Conservation (phyloP, 768 basidiomycete species). For the Dentipellis fragilis region DNA sequence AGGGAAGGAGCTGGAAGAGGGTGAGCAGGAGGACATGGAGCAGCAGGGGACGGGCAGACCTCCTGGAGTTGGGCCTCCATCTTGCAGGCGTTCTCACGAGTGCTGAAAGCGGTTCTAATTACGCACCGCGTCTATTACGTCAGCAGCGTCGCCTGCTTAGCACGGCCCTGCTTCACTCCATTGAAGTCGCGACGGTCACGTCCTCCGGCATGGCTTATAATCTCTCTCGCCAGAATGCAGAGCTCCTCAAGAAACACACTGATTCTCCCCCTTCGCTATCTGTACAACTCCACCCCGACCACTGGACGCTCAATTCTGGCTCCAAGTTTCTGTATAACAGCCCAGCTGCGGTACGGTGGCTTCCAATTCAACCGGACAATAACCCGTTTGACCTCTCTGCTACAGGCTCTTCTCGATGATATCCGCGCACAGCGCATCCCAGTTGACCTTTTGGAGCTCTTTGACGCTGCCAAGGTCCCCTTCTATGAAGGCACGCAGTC, state of each 20-base stretch:
- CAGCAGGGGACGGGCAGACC: conserved; percentile 2
- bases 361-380: neutral
- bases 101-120: neutral
- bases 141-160: neutral
- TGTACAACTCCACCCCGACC: conserved; percentile 66
- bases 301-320: conserved; percentile 77
- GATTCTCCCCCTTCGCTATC: conserved; percentile 62
- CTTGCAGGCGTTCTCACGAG: neutral
- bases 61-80: conserved; percentile 14
- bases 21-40: neutral
- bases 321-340: conserved; percentile 77
- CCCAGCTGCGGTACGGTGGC: conserved; percentile 46
- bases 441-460: conserved; percentile 74
- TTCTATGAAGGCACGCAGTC: conserved; percentile 68
- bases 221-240: conserved; percentile 52
- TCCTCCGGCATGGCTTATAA: conserved; percentile 59
- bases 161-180: neutral
- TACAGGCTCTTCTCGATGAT: conserved; percentile 72
- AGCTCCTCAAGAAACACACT: conserved; percentile 49
- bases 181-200: neutral
- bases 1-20: conserved; percentile 55
- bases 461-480: conserved; percentile 61
- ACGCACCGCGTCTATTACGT: neutral
- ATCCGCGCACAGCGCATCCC: conserved; percentile 78
- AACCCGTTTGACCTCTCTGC: conserved; percentile 2